phyloP scores from a whole-genome alignment of 2,329 filamentous ascomycete species.

The Cladosporium cucumerinum region DNA sequence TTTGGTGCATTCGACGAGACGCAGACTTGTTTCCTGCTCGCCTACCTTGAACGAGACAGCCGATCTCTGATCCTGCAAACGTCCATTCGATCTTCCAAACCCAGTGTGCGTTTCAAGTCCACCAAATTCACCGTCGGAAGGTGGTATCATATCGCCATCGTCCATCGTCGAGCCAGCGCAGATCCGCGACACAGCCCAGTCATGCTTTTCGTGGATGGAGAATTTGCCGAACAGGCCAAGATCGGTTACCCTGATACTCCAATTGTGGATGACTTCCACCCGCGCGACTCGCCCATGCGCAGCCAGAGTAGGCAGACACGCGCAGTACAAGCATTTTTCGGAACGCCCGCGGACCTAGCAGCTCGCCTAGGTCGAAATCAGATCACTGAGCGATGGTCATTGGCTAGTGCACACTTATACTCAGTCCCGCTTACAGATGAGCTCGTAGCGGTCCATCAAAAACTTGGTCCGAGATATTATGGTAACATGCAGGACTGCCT shows the following conservation, averaged over 20 bases:
- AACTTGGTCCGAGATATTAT: slow-evolving; percentile 84
- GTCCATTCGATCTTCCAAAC: slow-evolving; percentile 77
- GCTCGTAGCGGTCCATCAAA: slow-evolving; percentile 82
- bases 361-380: slow-evolving; percentile 69
- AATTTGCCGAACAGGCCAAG: slow-evolving; percentile 88
- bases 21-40: slow-evolving; percentile 89
- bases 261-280: slow-evolving; percentile 38
- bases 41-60: slow-evolving; percentile 91
- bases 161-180: slow-evolving; percentile 58
- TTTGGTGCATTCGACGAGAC: slow-evolving; percentile 92
- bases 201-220: slow-evolving; percentile 84
- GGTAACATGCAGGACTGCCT: slow-evolving; percentile 97
- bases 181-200: slow-evolving; percentile 47
- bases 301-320: slow-evolving; percentile 39
- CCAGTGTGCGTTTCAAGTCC: slow-evolving; percentile 90
- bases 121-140: slow-evolving; percentile 68
- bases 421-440: slow-evolving; percentile 87
- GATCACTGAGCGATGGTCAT: slow-evolving; percentile 77
- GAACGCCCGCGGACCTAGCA: slow-evolving; percentile 85
- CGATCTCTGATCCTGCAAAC: slow-evolving; percentile 95
- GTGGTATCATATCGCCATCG: slow-evolving; percentile 93
- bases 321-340: slow-evolving; percentile 86
- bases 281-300: slow-evolving; percentile 11
- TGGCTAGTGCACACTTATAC: slow-evolving; percentile 86
- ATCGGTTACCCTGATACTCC: slow-evolving; percentile 82